Base-by-base conservation (phyloP, 495 filamentous ascomycete genomes). In the Penicillium bovifimosum region DNA sequence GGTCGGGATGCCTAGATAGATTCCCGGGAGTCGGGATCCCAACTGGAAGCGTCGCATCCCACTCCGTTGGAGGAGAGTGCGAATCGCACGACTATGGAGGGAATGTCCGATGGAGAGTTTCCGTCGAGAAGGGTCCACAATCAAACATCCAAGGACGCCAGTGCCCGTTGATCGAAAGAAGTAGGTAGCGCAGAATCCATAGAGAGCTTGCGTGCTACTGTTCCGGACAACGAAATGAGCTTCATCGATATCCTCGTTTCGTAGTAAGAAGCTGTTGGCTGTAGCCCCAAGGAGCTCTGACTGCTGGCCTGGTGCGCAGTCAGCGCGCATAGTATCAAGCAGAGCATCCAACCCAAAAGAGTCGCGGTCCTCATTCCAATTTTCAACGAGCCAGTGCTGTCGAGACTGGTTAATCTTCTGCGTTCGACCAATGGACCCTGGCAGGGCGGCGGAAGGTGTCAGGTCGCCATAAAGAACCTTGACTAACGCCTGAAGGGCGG, bases 191-290 rank as follows among this genome's bases (percentile, higher is more conserved):
- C 87, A 90, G 66, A 96, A 96, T 18, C 90, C 90, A 66, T 92
- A 95, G 8, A 96, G 70, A 0, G 86, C 87, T 41, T 87, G 84
- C 1, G 90, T 96, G 66, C 83, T 91, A 70, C 86, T 91, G 68
- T 95, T 96, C 7, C 90, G 86, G 40, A 96, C 90, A 16, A 95
- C 88, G 64, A 89, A 95, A 61, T 96, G 90, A 9, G 85, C 74
- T 65, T 92, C 88, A 42, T 88, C 81, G 28, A 92, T 68, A 16
- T 83, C 73, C 51, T 77, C 75, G 63, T 81, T 77, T 61, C 78
- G 80, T 5, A 95, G 70, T 28, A 87, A 79, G 62, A 96, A 93
- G 3, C 85, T 83, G 48, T 76, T 78, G n/a, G 86, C 84, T n/a
- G 73, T 81, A n/a, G 86, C 80, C 36, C 84, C 79, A 13, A 78